A percentile compares a stretch with the other conserved stretches of the same genome.
Conservation (phyloP, 2,329 filamentous ascomycete genomes). For the Neofusicoccum ribis region DNA sequence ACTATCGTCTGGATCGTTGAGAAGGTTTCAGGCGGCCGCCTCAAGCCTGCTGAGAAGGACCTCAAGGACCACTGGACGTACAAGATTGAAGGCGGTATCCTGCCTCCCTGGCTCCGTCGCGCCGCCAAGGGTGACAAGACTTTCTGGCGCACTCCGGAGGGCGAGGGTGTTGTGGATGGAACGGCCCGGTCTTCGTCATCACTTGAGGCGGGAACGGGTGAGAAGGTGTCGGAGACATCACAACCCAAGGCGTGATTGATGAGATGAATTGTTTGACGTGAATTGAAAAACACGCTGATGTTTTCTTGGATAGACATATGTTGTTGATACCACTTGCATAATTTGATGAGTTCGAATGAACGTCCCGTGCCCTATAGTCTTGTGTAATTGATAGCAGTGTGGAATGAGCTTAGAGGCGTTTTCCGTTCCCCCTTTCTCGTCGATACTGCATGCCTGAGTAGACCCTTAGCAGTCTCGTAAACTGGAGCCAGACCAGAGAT, state of each 20-base stretch:
- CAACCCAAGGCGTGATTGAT: conserved; percentile 5
- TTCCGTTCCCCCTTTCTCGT: no score
- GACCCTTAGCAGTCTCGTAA: no score
- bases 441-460: no score
- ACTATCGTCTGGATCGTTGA: conserved; percentile 68
- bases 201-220: neutral
- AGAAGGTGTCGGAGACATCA: neutral
- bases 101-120: conserved; percentile 72
- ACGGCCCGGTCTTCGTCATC: neutral
- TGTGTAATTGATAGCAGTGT: no score
- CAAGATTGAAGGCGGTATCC: conserved; percentile 70
- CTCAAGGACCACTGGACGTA: conserved; percentile 81
- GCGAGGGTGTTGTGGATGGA: neutral
- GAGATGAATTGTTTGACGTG: neutral
- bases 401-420: no score
- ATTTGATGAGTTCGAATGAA: neutral
- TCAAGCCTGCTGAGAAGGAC: conserved; percentile 73
- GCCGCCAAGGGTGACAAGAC: conserved; percentile 66
- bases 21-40: conserved; percentile 64
- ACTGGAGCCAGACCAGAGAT: no score
- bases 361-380: no score
- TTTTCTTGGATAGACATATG: neutral
- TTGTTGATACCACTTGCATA: conserved; percentile 1
- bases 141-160: conserved; percentile 58
- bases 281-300: neutral